Base-by-base conservation (phyloP, 1,284 basidiomycete genomes). In the Caloboletus inedulis region DNA sequence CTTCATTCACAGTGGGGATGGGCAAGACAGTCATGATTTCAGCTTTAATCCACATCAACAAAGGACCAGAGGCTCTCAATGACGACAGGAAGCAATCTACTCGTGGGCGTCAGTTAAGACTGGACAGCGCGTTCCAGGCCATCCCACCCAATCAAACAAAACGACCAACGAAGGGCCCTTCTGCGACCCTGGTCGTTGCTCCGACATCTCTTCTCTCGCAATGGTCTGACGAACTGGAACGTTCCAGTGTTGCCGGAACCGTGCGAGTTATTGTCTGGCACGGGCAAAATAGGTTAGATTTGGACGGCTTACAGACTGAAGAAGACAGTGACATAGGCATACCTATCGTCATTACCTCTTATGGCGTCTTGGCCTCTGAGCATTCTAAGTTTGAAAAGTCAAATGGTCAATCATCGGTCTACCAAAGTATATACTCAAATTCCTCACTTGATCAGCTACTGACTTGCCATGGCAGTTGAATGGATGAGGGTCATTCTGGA, bases 21-120 rank as follows among this genome's bases (percentile, higher is more conserved):
- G 96, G 96, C 4, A 99, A 99, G 74, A 98, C 96, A 1, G 94
- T 96, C 63, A 96, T 97, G 93, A 74, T 98, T 47, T 91, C 94
- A 1, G 86, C 93, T 12, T 80, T 98, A 35, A 89, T 98, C 25
- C 94, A 97, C 60, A 85, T 84, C 12, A 91, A 89, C 57, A 79
- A 78, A 36, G 77, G 76, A 18, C 69, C 74, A 1, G 77, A 79
- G 36, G 54, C 69, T 37, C 49, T 69, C n/a, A 64, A 72, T 1
- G 65, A 69, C 2, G 70, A 69, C 18, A 63, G 59, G 2, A 62
- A 65, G 10, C 56, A 57, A 10, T 60, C 69, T n/a, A 55, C 65
- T 13, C 82, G 78, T 58, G 64, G 72, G 7, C 78, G 80, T 31
- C 87, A 89, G 64, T 63, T 87, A 30, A 82, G 77, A 51, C 74